phyloP scores from a whole-genome alignment of 2,329 filamentous ascomycete genomes.

The Fusarium sp. region DNA sequence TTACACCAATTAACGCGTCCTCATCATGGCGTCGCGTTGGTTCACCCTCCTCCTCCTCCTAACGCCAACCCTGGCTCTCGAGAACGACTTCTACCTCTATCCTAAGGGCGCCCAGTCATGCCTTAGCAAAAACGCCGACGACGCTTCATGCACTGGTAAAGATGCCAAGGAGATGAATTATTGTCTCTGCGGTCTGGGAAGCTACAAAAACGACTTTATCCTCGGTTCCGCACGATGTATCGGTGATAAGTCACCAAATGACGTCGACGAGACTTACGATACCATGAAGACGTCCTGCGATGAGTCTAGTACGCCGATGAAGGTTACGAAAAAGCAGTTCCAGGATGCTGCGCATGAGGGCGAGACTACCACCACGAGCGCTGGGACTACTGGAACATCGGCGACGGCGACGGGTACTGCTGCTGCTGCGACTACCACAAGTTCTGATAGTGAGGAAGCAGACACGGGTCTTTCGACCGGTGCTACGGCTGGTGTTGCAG shows the following conservation, averaged over 20 bases:
- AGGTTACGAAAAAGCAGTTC: slow-evolving; percentile 60
- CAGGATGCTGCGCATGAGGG: slow-evolving; percentile 48
- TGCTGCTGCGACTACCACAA: slow-evolving; percentile 7
- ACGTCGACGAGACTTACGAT: slow-evolving; percentile 61
- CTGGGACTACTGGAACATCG: slow-evolving; percentile 9
- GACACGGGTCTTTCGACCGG: slow-evolving; percentile 53
- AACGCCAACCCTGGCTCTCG: slow-evolving; percentile 40
- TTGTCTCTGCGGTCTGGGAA: slow-evolving; percentile 61
- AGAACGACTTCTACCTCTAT: slow-evolving; percentile 56
- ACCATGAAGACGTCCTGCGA: slow-evolving; percentile 62
- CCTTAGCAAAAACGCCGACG: slow-evolving; percentile 58
- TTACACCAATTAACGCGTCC: background rate
- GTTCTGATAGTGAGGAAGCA: background rate
- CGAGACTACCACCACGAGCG: slow-evolving; percentile 2
- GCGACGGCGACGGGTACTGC: slow-evolving; percentile 9
- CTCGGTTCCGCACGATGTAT: slow-evolving; percentile 64
- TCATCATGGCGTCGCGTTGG: slow-evolving; percentile 50
- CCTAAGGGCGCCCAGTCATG: slow-evolving; percentile 57
- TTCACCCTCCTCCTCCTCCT: slow-evolving; percentile 53
- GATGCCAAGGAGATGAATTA: slow-evolving; percentile 60
- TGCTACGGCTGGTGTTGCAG: slow-evolving; percentile 59
- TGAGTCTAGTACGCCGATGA: slow-evolving; percentile 61
- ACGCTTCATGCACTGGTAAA: slow-evolving; percentile 59
- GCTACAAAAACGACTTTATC: slow-evolving; percentile 65
- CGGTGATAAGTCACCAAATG: slow-evolving; percentile 52